phyloP scores from a whole-genome alignment of 176 grass and related monocot genomes.

The Oryza glaberrima region DNA sequence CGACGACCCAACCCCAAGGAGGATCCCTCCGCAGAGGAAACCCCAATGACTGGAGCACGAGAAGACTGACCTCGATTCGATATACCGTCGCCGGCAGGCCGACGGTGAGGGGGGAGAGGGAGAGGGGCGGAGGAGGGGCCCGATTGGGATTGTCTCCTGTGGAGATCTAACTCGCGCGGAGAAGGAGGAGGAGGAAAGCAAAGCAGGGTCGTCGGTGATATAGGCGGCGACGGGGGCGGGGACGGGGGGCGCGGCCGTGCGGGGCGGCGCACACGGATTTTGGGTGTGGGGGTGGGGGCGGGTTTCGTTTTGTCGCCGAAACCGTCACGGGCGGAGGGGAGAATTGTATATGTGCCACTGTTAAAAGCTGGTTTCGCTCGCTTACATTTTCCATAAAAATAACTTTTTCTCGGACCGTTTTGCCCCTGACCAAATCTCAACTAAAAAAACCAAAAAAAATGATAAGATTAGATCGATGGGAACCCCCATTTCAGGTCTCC shows the following conservation, averaged over 20 bases:
- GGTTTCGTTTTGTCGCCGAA: slow-evolving; percentile 13
- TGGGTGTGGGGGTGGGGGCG: neutral
- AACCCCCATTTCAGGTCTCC: no score
- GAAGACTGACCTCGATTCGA: slow-evolving; percentile 27
- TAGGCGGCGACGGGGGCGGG: neutral
- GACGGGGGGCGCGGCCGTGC: neutral
- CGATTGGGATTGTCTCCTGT: neutral
- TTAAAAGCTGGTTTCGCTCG: no score
- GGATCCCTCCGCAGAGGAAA: slow-evolving; percentile 30
- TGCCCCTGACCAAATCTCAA: no score
- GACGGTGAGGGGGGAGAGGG: no score
- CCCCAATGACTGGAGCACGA: neutral
- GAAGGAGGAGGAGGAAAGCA: neutral
- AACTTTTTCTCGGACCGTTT: no score
- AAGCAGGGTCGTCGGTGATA: neutral
- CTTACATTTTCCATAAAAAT: no score
- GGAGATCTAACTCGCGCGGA: slow-evolving; percentile 14
- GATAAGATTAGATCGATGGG: no score
- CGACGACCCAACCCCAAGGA: neutral
- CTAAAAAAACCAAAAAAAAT: no score
- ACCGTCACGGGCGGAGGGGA: slow-evolving; percentile 14
- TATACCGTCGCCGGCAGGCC: neutral
- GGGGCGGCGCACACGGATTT: slow-evolving; percentile 35
- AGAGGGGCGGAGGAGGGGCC: neutral
- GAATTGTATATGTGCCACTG: no score